phyloP scores from a whole-genome alignment of 257 asterid genomes.

The Pogostemon cablin region DNA sequence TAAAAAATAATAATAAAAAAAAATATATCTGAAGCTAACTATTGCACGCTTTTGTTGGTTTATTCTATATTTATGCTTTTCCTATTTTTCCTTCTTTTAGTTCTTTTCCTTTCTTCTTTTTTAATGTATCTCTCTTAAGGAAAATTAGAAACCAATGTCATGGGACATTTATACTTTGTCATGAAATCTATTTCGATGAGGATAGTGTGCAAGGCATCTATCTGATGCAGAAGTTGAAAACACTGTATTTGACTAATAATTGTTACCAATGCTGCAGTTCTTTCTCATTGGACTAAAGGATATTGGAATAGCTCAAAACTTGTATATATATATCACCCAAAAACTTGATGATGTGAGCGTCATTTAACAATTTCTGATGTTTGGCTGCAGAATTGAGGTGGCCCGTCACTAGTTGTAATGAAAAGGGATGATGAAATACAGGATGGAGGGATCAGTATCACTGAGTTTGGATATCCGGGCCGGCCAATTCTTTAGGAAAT shows the following conservation, averaged over 20 bases:
- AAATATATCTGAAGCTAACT: not conserved
- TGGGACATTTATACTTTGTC: not conserved
- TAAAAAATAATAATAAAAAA: too few species aligned
- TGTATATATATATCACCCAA: not conserved
- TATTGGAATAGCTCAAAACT: not conserved
- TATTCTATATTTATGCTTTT: not conserved
- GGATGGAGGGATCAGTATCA: too few species aligned
- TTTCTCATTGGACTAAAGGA: not conserved
- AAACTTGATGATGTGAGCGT: not conserved
- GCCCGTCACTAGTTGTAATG: too few species aligned
- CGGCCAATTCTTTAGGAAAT: too few species aligned
- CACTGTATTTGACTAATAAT: not conserved
- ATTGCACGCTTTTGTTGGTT: not conserved
- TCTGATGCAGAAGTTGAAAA: not conserved
- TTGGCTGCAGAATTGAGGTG: not conserved
- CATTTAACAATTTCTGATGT: not conserved
- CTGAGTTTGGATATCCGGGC: too few species aligned
- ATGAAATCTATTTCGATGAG: not conserved
- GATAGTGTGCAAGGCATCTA: not conserved
- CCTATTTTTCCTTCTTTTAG: not conserved
- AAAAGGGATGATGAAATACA: too few species aligned
- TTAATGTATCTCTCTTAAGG: not conserved
- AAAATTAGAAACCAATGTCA: not conserved
- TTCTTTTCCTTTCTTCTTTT: not conserved
- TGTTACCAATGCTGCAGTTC: not conserved